Conservation (phyloP, 1,284 basidiomycete genomes). For the Tremellales sp. region DNA sequence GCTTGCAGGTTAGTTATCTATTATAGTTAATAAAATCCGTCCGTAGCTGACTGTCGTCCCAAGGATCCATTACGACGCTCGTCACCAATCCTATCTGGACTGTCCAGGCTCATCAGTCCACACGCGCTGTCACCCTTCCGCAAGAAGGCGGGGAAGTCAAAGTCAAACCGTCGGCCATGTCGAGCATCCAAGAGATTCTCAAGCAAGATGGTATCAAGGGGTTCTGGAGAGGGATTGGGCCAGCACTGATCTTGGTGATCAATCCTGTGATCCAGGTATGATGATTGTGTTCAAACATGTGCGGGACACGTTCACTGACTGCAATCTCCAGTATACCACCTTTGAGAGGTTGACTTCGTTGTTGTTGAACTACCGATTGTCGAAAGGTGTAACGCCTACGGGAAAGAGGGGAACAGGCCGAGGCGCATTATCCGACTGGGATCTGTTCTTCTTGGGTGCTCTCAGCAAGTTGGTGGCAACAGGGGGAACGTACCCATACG, state of each 20-base stretch:
- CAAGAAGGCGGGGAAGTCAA: constrained; percentile 14
- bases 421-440: constrained; percentile 66
- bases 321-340: constrained; percentile 59
- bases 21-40: background rate
- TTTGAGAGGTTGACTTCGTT: constrained; percentile 66
- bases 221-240: constrained; percentile 94
- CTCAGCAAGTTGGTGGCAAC: constrained; percentile 68
- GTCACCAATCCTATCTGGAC: constrained; percentile 96
- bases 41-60: background rate
- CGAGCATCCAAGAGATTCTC: constrained; percentile 70
- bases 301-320: background rate
- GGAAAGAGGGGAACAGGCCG: constrained; percentile 43
- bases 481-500: constrained; percentile 48
- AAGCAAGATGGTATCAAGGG: constrained; percentile 72
- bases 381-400: constrained; percentile 15
- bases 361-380: constrained; percentile 31
- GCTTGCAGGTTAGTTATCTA: constrained; percentile 64
- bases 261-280: constrained; percentile 79
- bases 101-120: constrained; percentile 86
- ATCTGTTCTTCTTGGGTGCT: constrained; percentile 87
- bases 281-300: background rate
- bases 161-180: constrained; percentile 60
- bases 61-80: constrained; percentile 84
- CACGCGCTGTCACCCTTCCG: constrained; percentile 48
- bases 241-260: constrained; percentile 85